phyloP scores from a whole-genome alignment of 192 early-diverging fungal genomes.

The Coemansia sp. region DNA sequence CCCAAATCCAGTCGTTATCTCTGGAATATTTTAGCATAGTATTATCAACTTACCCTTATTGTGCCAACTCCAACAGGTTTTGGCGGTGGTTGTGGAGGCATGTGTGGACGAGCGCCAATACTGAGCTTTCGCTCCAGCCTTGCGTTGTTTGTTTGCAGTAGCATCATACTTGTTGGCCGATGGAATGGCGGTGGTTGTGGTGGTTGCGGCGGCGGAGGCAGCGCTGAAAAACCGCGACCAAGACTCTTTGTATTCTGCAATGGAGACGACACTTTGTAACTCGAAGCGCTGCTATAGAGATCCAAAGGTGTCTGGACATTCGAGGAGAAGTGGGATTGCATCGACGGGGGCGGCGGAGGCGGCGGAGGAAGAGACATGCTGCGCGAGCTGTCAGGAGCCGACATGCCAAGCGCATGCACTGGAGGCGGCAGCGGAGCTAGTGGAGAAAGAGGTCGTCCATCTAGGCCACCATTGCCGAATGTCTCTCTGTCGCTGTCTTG shows the following conservation, averaged over 20 bases:
- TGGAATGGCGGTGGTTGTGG: slow-evolving; percentile 10
- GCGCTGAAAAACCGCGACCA: not conserved
- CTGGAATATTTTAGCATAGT: not conserved
- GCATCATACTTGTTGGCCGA: slow-evolving; percentile 15
- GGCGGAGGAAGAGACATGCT: slow-evolving; percentile 9
- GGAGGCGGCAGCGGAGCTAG: slow-evolving; percentile 18
- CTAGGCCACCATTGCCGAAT: not conserved
- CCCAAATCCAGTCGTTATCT: not conserved
- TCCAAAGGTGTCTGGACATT: slow-evolving; percentile 7
- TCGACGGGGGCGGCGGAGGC: not conserved
- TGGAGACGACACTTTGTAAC: not conserved
- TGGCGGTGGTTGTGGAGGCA: slow-evolving; percentile 15
- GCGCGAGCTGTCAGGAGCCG: slow-evolving; percentile 16
- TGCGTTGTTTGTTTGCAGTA: not conserved
- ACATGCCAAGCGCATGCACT: slow-evolving; percentile 16
- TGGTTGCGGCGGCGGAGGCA: slow-evolving; percentile 20
- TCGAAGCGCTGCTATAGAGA: not conserved
- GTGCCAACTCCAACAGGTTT: slow-evolving; percentile 38
- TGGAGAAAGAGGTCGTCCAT: slow-evolving; percentile 10
- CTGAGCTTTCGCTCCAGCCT: not conserved
- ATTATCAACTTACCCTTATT: slow-evolving; percentile 21
- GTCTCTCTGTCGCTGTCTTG: not conserved
- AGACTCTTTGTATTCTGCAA: not conserved
- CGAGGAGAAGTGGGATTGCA: not conserved
- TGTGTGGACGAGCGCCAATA: slow-evolving; percentile 5